A percentile compares a stretch with the other conserved stretches of the same genome.
Conservation (phyloP, 2,329 filamentous ascomycete species). For the Exophiala lecanii-corni region DNA sequence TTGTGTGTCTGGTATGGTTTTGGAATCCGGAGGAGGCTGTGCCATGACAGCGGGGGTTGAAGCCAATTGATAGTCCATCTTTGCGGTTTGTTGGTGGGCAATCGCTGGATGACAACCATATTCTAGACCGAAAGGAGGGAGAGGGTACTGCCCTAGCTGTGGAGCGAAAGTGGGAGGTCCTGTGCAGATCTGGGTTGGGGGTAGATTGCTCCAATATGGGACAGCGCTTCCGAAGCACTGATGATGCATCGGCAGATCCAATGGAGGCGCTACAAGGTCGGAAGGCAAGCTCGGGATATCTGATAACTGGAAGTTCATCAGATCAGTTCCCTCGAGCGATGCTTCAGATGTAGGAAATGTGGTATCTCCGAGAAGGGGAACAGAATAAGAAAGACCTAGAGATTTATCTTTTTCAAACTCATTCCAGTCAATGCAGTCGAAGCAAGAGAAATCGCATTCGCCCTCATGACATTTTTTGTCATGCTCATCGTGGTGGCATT, state of each 20-base stretch:
- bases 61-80: neutral
- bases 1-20: neutral
- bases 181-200: conserved; percentile 14
- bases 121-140: conserved; percentile 17
- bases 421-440: conserved; percentile 26
- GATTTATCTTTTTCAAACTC: conserved; percentile 23
- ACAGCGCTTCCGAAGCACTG: conserved; percentile 17
- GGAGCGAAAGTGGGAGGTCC: conserved; percentile 4
- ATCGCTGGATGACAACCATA: conserved; percentile 22
- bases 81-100: conserved; percentile 15
- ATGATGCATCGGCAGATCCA: conserved; percentile 25
- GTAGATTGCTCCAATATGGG: conserved; percentile 16
- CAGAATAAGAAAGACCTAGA: conserved; percentile 21
- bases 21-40: neutral
- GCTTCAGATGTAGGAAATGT: conserved; percentile 1
- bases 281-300: neutral
- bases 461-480: conserved; percentile 21
- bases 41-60: neutral
- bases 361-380: conserved; percentile 16
- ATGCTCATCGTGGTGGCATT: conserved; percentile 22
- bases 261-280: conserved; percentile 10
- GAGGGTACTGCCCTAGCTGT: conserved; percentile 12
- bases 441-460: conserved; percentile 26
- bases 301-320: conserved; percentile 2
- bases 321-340: conserved; percentile 8